Evolutionary conservation across 2,329 filamentous ascomycete species (phyloP), one percentile per base, ranked within the genome.

Genomic region (Diaporthe citri): DNA sequence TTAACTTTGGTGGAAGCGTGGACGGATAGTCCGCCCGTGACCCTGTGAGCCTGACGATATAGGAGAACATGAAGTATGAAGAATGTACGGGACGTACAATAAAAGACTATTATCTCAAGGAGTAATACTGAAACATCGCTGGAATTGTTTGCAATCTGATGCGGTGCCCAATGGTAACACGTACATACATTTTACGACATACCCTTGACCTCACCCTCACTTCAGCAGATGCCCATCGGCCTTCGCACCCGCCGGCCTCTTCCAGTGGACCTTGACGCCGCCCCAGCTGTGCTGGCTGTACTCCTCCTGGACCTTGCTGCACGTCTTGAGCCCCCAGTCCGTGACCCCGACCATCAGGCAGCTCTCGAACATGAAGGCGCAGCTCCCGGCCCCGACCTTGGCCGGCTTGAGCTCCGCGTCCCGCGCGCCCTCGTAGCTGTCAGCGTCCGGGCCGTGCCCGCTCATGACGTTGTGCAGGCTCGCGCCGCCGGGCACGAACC

Each of bases 261-360:
- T 76, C 77, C 77, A 78, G 60, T 93, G 90, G 57, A 91, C 88
- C 83, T 90, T 90, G 71, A 94, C 84, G 0, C 89, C 89, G 39
- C 88, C 91, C 95, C 95, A 98, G 82, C 94, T 96, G 86, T 97
- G 93, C 74, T 92, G 90, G 81, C 91, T 95, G 80, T 97, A 97
- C 74, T 90, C 90, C 78, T 91, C 87, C 85, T 91, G 89, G 22
- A 90, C 87, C 82, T 89, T 90, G 77, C 85, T 82, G 72, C 88
- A 96, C 76, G 90, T 88, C 77, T 84, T 82, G 76, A 90, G 83
- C 2, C 92, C 93, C 92, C 92, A 94, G 74, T 93, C 90, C 1
- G 93, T 93, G 39, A 94, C 92, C 1, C 92, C 92, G 2, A 94
- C 88, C 91, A 94, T 93, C 72, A 93, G 80, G 73, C 88, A 91